Conservation (phyloP, 495 filamentous ascomycete genomes). For the Thozetella sp. region DNA sequence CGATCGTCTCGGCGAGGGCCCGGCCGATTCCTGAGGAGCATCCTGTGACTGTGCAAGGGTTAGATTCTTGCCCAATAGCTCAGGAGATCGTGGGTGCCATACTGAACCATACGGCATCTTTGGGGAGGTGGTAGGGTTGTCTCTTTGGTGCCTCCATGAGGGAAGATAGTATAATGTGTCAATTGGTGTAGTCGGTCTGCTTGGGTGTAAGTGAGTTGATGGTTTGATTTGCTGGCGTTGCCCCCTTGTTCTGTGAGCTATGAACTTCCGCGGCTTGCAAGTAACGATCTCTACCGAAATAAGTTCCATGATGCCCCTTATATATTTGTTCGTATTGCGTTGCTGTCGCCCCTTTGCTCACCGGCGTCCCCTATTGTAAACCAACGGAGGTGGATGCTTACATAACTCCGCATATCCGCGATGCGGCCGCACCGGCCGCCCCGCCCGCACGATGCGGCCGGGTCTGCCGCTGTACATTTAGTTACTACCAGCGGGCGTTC, state of each 20-base stretch:
- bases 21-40: slow-evolving; percentile 52
- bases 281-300: no score
- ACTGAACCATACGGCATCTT: slow-evolving; percentile 54
- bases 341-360: no score
- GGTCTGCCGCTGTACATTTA: no score
- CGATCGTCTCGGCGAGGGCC: slow-evolving; percentile 36
- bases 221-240: no score
- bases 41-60: slow-evolving; percentile 41
- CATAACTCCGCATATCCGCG: background rate
- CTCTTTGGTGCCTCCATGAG: slow-evolving; percentile 31
- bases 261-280: no score
- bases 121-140: slow-evolving; percentile 43
- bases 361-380: no score
- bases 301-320: no score
- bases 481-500: no score
- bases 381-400: no score
- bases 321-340: no score
- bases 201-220: no score
- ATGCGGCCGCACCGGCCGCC: background rate
- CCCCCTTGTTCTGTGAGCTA: no score
- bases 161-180: background rate
- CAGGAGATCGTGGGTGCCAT: slow-evolving; percentile 10
- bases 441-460: background rate
- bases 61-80: background rate
- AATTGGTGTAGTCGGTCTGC: background rate